A percentile compares a stretch with the other conserved stretches of the same genome.
phyloP scores from a whole-genome alignment of 148 eudicot species.

The Chenopodium suecicum region DNA sequence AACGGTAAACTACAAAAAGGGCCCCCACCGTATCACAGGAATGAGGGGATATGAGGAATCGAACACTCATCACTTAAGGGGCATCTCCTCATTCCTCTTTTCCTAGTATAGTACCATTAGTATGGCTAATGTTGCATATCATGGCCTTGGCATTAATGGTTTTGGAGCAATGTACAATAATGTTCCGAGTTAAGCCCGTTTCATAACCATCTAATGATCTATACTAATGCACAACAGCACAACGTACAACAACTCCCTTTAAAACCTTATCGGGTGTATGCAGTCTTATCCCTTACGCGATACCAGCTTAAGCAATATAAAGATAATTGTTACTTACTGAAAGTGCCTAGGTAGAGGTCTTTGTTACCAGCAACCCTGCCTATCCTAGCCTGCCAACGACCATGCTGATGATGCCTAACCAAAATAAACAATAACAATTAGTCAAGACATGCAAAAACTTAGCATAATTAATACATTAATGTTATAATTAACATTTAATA shows the following conservation, averaged over 20 bases:
- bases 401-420: slow-evolving; percentile 92
- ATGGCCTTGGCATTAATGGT: neutral
- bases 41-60: no score
- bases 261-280: no score
- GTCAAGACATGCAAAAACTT: neutral
- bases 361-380: slow-evolving; percentile 99
- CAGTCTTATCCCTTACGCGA: no score
- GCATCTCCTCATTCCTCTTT: no score
- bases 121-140: neutral
- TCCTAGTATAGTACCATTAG: neutral
- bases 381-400: slow-evolving; percentile 99
- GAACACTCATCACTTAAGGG: no score
- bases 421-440: neutral
- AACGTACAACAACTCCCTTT: no score
- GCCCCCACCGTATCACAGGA: no score
- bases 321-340: slow-evolving; percentile 54
- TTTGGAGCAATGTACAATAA: no score
- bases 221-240: no score
- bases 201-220: no score
- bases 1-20: no score
- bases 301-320: neutral
- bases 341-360: slow-evolving; percentile 94
- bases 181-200: no score
- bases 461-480: slow-evolving; percentile 4
- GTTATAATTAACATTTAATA: slow-evolving; percentile 1